Evolutionary conservation across 345 rosid species (phyloP).

Genomic region (Gossypium bickii): DNA sequence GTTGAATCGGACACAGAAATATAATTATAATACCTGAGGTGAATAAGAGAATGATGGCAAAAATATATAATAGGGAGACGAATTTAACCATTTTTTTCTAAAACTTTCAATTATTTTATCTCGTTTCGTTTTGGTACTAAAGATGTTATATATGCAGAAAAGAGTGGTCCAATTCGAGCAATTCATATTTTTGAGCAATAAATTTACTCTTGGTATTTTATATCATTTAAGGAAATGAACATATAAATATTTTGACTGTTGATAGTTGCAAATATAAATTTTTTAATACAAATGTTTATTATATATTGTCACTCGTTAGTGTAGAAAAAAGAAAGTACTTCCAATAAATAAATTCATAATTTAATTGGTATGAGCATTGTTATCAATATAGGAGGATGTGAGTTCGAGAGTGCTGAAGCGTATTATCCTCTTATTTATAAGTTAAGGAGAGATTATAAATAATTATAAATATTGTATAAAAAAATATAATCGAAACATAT

Average conservation of each 20-base stretch:
- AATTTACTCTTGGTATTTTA: neutral
- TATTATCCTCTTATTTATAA: too few species aligned
- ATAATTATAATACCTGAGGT: neutral
- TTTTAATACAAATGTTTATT: neutral
- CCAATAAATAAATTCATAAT: too few species aligned
- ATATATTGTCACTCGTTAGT: too few species aligned
- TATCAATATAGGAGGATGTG: rapidly evolving
- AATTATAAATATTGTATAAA: too few species aligned
- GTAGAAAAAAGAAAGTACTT: too few species aligned
- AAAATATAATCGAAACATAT: too few species aligned
- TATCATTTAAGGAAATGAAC: neutral
- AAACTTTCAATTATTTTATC: neutral
- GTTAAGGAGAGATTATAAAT: rapidly evolving
- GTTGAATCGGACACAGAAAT: too few species aligned
- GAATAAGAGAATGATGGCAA: neutral
- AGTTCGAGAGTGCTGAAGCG: rapidly evolving
- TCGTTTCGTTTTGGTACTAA: neutral
- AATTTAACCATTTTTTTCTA: neutral
- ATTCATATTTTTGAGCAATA: neutral
- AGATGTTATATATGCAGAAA: neutral
- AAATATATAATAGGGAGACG: neutral
- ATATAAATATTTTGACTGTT: too few species aligned
- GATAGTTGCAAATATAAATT: too few species aligned
- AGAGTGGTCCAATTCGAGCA: neutral
- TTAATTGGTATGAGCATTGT: too few species aligned